phyloP scores from a whole-genome alignment of 1,284 basidiomycete genomes.

The Leccinum holopus region DNA sequence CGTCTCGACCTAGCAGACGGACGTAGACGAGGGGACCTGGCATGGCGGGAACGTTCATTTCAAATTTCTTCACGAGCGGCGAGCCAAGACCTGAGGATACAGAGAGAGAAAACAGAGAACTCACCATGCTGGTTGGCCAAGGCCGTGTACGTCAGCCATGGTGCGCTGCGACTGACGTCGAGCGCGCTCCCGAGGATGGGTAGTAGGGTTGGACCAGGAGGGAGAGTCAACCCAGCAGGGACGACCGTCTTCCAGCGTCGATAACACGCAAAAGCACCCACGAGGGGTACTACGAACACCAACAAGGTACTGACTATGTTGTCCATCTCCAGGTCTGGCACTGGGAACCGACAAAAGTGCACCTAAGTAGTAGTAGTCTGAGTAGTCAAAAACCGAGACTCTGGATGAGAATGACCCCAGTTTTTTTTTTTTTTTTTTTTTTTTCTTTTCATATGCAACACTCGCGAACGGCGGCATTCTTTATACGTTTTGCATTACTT shows the following conservation, averaged over 20 bases:
- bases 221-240: not conserved
- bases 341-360: not conserved
- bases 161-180: not conserved
- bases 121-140: constrained; percentile 8
- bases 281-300: not conserved
- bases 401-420: not conserved
- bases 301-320: not conserved
- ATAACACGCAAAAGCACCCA: not conserved
- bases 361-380: not conserved
- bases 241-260: not conserved
- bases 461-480: not conserved
- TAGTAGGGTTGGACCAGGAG: constrained; percentile 8
- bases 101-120: not conserved
- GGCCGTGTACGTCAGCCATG: constrained; percentile 12
- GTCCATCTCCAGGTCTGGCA: not conserved
- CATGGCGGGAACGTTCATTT: not conserved
- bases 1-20: constrained; percentile 14
- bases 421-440: too few species aligned
- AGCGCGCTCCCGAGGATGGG: constrained; percentile 11
- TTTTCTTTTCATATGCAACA: not conserved
- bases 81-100: not conserved
- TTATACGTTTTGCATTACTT: not conserved
- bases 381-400: not conserved
- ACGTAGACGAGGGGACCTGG: constrained; percentile 7
- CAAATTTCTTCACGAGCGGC: not conserved